Evolutionary conservation across 1,284 basidiomycete species (phyloP), one percentile per base, ranked within the genome.

Genomic region (Rhodotorula sp.): DNA sequence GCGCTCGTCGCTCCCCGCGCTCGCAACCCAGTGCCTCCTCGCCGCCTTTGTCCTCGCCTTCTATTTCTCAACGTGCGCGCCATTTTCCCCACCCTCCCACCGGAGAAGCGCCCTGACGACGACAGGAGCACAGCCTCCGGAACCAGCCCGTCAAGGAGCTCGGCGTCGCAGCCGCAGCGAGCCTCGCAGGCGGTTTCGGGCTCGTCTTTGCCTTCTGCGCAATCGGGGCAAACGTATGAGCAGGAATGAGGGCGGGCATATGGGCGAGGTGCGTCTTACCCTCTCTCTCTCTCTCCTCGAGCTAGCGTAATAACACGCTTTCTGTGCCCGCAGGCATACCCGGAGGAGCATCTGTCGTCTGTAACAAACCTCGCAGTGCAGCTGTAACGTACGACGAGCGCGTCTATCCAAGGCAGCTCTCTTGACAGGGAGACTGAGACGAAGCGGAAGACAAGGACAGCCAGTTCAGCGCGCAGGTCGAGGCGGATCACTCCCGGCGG

Each of bases 151-250:
- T 22, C 7, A n/a, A 51, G 36, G 60, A 61, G 34, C 15, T 61
- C 25, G 25, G n/a, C 13, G 46, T 61, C 19, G 48, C 46, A 13
- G 48, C 44, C 0, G 15, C 27, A 5, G 60, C 60, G 21, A 61
- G 60, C 27, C 2, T 51, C 34, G 46, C 48, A 0, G 60, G 60
- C 22, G 60, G 60, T 5, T n/a, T 51, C 48, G 60, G 60, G 3
- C 48, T 61, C 60, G 60, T 61, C 48, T 48, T 61, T 44, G 60
- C 60, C 5, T 61, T 61, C 46, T 61, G 60, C 48, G 36, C 46
- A 15, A n/a, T 61, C 46, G 60, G 60, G 1, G 60, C 60, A 22
- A 61, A 61, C 34, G 60, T 61, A 13, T 61, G 53, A 54, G 53
- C 32, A 17, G n/a, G n/a, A n/a, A n/a, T n/a, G n/a, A n/a, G n/a